Base-by-base conservation (phyloP, 345 rosid species). In the Citropsis articulata region DNA sequence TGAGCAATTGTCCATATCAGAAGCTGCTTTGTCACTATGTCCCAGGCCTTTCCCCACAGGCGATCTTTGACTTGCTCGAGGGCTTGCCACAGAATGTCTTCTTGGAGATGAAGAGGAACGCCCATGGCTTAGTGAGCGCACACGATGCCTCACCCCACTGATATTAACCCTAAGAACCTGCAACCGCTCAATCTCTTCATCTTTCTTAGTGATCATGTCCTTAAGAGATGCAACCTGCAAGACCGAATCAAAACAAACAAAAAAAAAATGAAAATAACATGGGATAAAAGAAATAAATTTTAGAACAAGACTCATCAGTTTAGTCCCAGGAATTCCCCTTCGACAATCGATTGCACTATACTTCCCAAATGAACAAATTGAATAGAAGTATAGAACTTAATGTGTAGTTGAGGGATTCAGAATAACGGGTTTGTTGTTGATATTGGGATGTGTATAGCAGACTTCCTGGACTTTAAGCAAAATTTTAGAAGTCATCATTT, bases 101-200 rank as follows among this genome's bases (percentile, higher is more conserved):
- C 93, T 82, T n/a, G 97, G 94, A 76, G 97, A 92, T 45, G 95
- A 94, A 76, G 97, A 92, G 72, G 89, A 82, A 77, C 97, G 84
- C 4, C 85, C 93, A 71, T 75, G 76, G 79, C 91, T 86, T 61
- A 79, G 80, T 27, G 87, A 86, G 80, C 79, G 86, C 72, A 72
- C 73, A 66, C 87, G 86, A 69, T 80, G 88, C 82, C 84, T 91
- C 67, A 82, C 77, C 22, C 87, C 86, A 64, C 81, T 86, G 79
- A 38, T 81, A 79, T 79, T 88, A 75, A 76, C 85, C 85, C 84
- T 88, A 62, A 76, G 82, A 78, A 83, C 83, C 84, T 89, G 91
- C 82, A 92, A 66, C 61, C 77, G 85, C 81, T 88, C 93, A 85
- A 96, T 87, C 83, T 92, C 97, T 80, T 85, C 97, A 75, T 96